Conservation (phyloP, 225 moss, liverwort and hornwort species). For the Polytrichum formosum region DNA sequence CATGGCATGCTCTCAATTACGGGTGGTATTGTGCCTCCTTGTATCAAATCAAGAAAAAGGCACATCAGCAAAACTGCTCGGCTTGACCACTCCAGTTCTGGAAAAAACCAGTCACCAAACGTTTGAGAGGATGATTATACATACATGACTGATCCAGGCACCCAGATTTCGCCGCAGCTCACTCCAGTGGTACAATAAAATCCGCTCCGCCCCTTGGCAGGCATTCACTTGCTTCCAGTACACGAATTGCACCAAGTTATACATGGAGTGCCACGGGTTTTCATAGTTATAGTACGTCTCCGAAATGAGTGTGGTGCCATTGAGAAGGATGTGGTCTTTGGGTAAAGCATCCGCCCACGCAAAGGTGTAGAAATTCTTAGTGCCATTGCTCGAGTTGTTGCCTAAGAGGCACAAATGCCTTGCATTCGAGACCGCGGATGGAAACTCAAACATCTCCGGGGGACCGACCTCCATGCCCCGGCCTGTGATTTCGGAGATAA, state of each 20-base stretch:
- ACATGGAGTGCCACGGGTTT: slow-evolving; percentile 57
- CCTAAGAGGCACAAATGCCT: slow-evolving; percentile 33
- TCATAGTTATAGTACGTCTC: slow-evolving; percentile 31
- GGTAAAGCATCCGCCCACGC: slow-evolving; percentile 30
- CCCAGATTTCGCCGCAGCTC: slow-evolving; percentile 37
- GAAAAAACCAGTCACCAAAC: no score
- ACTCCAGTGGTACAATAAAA: slow-evolving; percentile 31
- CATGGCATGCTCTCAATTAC: no score
- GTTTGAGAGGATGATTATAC: neutral
- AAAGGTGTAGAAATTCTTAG: slow-evolving; percentile 26
- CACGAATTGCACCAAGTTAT: slow-evolving; percentile 48
- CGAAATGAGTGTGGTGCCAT: slow-evolving; percentile 39
- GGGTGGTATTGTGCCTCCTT: neutral
- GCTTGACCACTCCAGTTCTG: no score
- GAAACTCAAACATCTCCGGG: slow-evolving; percentile 31
- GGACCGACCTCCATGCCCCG: slow-evolving; percentile 26
- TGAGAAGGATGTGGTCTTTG: slow-evolving; percentile 19
- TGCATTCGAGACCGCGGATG: slow-evolving; percentile 23
- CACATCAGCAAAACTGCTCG: neutral
- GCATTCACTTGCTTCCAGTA: slow-evolving; percentile 32
- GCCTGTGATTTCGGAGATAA: slow-evolving; percentile 21
- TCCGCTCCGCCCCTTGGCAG: slow-evolving; percentile 26
- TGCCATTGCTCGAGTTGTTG: slow-evolving; percentile 35
- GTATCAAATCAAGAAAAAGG: neutral
- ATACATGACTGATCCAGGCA: slow-evolving; percentile 38